Conservation (phyloP, 352 stramenopile species). For the Phytophthora capsici region DNA sequence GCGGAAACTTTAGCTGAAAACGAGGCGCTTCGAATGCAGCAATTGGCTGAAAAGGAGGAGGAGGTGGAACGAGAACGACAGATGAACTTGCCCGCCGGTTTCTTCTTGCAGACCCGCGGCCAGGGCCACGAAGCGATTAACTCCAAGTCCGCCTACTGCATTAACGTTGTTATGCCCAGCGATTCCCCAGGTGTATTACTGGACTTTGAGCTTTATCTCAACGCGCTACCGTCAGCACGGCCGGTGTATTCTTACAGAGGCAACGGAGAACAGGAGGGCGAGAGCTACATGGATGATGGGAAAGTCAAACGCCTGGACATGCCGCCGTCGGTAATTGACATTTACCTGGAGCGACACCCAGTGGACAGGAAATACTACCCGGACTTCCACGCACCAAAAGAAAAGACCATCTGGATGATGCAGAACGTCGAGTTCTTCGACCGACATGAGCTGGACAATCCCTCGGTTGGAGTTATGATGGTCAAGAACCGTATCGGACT, state of each 20-base stretch:
- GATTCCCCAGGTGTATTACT: constrained; percentile 65
- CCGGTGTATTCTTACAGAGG: constrained; percentile 57
- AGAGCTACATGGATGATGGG: constrained; percentile 11
- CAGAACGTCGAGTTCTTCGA: constrained; percentile 88
- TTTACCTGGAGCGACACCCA: constrained; percentile 81
- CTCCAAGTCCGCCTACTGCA: constrained; percentile 72
- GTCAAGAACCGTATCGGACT: constrained; percentile 84
- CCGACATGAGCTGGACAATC: constrained; percentile 72
- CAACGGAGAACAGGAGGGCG: constrained; percentile 40
- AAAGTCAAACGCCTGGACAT: constrained; percentile 44
- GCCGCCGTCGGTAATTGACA: constrained; percentile 77
- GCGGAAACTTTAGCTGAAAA: constrained; percentile 26
- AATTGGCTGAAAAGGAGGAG: constrained; percentile 15
- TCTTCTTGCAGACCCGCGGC: constrained; percentile 76
- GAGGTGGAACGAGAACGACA: constrained; percentile 31
- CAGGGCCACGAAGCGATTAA: constrained; percentile 75
- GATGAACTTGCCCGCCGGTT: constrained; percentile 52
- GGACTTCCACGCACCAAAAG: constrained; percentile 49
- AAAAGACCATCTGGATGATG: constrained; percentile 90
- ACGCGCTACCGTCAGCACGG: constrained; percentile 68
- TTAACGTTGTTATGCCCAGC: constrained; percentile 74
- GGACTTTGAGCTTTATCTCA: constrained; percentile 79
- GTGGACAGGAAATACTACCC: constrained; percentile 78
- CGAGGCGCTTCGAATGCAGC: constrained; percentile 5
- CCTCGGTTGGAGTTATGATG: constrained; percentile 80